Evolutionary conservation across 495 filamentous ascomycete species (phyloP).

Genomic region (Stereocaulon alpinum): DNA sequence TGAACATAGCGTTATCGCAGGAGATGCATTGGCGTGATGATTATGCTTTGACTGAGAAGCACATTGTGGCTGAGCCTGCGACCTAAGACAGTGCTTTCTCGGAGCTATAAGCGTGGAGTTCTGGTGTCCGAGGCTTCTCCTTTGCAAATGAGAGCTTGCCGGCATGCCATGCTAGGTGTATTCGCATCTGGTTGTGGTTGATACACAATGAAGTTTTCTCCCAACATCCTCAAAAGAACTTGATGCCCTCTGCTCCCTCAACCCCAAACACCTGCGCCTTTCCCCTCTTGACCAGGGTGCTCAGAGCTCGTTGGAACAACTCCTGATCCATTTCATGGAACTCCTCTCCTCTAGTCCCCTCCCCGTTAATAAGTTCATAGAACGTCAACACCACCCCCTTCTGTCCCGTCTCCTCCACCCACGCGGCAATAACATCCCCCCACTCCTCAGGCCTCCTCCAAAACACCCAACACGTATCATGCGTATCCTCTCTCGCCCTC

Average conservation of each 20-base stretch:
- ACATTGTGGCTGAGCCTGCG: conserved; percentile 3
- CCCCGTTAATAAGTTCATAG: conserved; percentile 64
- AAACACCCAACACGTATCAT: conserved; percentile 43
- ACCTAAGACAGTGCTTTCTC: not conserved
- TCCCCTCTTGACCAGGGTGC: conserved; percentile 71
- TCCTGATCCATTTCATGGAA: conserved; percentile 83
- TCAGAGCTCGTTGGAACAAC: conserved; percentile 65
- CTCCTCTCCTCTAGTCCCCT: conserved; percentile 43
- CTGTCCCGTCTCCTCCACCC: conserved; percentile 62
- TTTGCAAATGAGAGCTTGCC: not conserved
- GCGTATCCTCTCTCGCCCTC: not conserved
- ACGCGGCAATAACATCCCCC: conserved; percentile 51
- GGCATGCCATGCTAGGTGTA: not conserved
- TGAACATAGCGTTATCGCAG: conserved; percentile 83
- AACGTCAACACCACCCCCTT: conserved; percentile 63
- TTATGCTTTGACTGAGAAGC: conserved; percentile 39
- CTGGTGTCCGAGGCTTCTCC: not conserved
- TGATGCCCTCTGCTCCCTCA: conserved; percentile 81
- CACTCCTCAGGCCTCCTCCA: conserved; percentile 68
- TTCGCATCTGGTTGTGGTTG: not conserved
- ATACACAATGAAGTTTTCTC: not conserved
- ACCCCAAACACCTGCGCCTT: conserved; percentile 87
- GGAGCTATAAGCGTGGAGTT: conserved; percentile 6
- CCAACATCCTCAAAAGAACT: conserved; percentile 67
- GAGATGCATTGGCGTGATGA: conserved; percentile 51